Conservation (phyloP, 495 filamentous ascomycete genomes). For the Staphylotrichum longicolle region DNA sequence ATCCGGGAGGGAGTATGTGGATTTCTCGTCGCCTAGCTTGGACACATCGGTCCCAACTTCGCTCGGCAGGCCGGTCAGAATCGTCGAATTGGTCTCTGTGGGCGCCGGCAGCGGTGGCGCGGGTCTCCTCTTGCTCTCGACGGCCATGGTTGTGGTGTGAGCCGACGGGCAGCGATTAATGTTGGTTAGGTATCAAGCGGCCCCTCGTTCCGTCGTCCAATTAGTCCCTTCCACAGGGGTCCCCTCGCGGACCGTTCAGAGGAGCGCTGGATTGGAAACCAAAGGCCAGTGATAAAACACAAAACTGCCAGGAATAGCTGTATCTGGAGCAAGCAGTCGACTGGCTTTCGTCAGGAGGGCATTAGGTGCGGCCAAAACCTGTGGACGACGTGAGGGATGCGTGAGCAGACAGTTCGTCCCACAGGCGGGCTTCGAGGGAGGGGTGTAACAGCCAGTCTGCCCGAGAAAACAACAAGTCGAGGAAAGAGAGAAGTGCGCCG, state of each 20-base stretch:
- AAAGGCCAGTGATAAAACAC: constrained; percentile 12
- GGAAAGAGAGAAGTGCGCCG: constrained; percentile 3
- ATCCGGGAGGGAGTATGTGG: constrained; percentile 84
- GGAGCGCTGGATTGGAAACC: constrained; percentile 17
- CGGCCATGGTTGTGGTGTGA: constrained; percentile 59
- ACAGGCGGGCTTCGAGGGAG: constrained; percentile 21
- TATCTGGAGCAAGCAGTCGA: constrained; percentile 19
- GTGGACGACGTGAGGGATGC: constrained; percentile 23
- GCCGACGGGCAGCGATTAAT: constrained; percentile 18
- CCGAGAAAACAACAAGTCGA: neutral
- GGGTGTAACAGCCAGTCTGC: neutral
- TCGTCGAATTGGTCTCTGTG: constrained; percentile 71
- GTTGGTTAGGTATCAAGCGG: constrained; percentile 27
- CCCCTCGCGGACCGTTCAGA: constrained; percentile 17
- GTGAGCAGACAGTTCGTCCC: constrained; percentile 31
- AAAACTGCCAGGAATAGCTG: constrained; percentile 17
- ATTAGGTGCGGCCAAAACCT: constrained; percentile 34
- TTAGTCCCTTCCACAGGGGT: constrained; percentile 27
- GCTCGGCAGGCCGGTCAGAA: constrained; percentile 45
- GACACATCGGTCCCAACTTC: constrained; percentile 73
- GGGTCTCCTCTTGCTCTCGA: constrained; percentile 57
- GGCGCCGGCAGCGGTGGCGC: constrained; percentile 68
- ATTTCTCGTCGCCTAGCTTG: constrained; percentile 67
- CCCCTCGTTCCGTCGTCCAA: constrained; percentile 29
- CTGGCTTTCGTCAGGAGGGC: constrained; percentile 28